Base-by-base conservation (phyloP, 306 rosid genomes). In the Neltuma alba region DNA sequence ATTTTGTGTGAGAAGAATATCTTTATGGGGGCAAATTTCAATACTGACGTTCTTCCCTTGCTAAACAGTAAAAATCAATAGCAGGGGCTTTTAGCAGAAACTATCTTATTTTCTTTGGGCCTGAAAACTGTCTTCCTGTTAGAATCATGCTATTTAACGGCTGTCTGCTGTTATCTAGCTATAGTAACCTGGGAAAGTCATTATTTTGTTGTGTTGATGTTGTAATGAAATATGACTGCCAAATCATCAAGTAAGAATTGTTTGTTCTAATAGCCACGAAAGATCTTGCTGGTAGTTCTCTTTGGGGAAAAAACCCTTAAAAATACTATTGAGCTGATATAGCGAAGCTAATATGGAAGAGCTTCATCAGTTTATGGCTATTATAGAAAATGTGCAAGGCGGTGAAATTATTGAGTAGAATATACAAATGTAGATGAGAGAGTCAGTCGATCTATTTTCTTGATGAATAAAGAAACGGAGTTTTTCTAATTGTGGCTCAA, bases 31-130 rank as follows among this genome's bases (percentile, higher is more conserved):
- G n/a, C 40, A 76, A 8, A 60, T 36, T 25, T 76, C 73, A 69
- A 45, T 68, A 48, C 58, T 58, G 72, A 34, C 33, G 47, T 58
- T 58, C 36, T 16, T 10, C 25, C 33, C 45, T 69, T 69, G 45
- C 54, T 81, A 38, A 58, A 54, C 47, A 42, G 64, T 23, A 20
- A 63, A 68, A 81, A 67, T 68, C 45, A 41, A 9, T 41, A 41
- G 45, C 45, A 41, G 45, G 9, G 13, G 45, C 13, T 10, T 41
- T 41, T 41, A 41, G 14, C 10, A 41, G 48, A 13, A 44, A 44
- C 16, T 44, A 12, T 44, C 16, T 13, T 37, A 6, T 5, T 37
- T 37, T 5, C 8, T 37, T 37, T 37, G 4, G 40, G 40, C 40
- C 40, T 37, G 40, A 37, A 55, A 55, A 55, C 30, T 10, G 11